Conservation (phyloP, 176 grass and related monocot species). For the Rhynchospora tenuis region DNA sequence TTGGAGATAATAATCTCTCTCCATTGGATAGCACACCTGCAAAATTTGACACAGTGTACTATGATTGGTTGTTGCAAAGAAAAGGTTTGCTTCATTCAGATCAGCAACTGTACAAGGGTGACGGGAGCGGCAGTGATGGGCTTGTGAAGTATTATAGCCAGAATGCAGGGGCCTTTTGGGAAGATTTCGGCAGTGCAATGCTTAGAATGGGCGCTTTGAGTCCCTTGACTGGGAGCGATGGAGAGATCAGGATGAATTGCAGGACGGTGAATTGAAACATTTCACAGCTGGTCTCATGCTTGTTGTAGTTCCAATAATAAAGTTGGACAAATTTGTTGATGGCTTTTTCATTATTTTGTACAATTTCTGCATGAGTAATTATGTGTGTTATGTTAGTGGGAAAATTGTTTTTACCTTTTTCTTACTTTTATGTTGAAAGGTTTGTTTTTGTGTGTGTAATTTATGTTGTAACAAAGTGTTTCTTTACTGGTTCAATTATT, state of each 20-base stretch:
- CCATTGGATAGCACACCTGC: conserved; percentile 44
- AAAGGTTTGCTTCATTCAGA: conserved; percentile 67
- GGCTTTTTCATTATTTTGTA: background rate
- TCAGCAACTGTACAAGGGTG: conserved; percentile 68
- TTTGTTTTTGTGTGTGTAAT: background rate
- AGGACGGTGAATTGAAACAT: conserved; percentile 20
- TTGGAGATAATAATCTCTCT: conserved; percentile 45
- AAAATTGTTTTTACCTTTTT: background rate
- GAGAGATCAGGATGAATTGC: conserved; percentile 28
- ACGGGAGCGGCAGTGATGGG: conserved; percentile 32
- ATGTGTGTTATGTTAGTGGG: background rate
- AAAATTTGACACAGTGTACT: conserved; percentile 59
- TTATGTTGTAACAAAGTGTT: background rate
- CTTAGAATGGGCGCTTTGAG: conserved; percentile 47
- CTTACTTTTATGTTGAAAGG: background rate
- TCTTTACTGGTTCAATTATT: background rate
- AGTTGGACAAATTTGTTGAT: background rate
- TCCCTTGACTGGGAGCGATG: conserved; percentile 16
- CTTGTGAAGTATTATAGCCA: conserved; percentile 56
- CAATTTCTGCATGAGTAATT: background rate
- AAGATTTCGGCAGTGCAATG: conserved; percentile 69
- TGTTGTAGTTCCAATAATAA: background rate
- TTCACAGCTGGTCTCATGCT: background rate
- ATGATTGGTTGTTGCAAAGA: conserved; percentile 29
- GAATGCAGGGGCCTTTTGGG: conserved; percentile 42